Percentiles rank a stretch among this genome's conserved stretches.
Conservation (phyloP, 768 basidiomycete genomes). For the Amylocystis lapponica region DNA sequence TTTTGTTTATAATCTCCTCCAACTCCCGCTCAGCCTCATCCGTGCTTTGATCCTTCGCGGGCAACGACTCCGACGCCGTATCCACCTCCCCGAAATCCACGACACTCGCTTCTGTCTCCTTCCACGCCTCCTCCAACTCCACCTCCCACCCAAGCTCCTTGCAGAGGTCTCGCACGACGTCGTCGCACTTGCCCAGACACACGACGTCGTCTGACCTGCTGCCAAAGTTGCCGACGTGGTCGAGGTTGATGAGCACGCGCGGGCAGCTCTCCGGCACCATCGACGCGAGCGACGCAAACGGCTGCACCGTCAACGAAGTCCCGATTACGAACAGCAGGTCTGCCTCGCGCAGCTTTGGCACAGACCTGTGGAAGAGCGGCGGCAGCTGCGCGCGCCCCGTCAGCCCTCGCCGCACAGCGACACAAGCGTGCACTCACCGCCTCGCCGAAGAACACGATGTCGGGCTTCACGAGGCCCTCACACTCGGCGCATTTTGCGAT, state of each 20-base stretch:
- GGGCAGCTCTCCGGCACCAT: constrained; percentile 52
- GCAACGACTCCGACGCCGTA: not conserved
- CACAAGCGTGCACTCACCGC: constrained; percentile 35
- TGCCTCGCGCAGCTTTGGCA: constrained; percentile 51
- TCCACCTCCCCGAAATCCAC: not conserved
- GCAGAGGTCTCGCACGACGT: constrained; percentile 54
- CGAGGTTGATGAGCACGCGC: constrained; percentile 86
- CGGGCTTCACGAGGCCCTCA: constrained; percentile 76
- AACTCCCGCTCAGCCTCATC: constrained; percentile 25
- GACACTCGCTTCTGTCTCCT: constrained; percentile 16
- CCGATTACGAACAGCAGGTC: constrained; percentile 90
- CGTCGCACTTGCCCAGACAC: constrained; percentile 67
- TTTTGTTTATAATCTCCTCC: constrained; percentile 27
- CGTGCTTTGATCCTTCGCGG: not conserved
- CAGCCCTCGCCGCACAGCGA: not conserved
- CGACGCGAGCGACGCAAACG: constrained; percentile 73
- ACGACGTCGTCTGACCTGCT: constrained; percentile 51
- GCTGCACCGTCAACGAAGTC: constrained; percentile 82
- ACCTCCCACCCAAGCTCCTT: constrained; percentile 67
- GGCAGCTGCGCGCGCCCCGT: constrained; percentile 54
- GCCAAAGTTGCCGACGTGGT: constrained; percentile 67
- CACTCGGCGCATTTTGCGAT: constrained; percentile 68
- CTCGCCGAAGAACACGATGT: constrained; percentile 90
- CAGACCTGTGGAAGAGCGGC: constrained; percentile 50
- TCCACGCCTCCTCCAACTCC: constrained; percentile 18